phyloP scores from a whole-genome alignment of 2,329 filamentous ascomycete species.

The Cladosporium sp. region DNA sequence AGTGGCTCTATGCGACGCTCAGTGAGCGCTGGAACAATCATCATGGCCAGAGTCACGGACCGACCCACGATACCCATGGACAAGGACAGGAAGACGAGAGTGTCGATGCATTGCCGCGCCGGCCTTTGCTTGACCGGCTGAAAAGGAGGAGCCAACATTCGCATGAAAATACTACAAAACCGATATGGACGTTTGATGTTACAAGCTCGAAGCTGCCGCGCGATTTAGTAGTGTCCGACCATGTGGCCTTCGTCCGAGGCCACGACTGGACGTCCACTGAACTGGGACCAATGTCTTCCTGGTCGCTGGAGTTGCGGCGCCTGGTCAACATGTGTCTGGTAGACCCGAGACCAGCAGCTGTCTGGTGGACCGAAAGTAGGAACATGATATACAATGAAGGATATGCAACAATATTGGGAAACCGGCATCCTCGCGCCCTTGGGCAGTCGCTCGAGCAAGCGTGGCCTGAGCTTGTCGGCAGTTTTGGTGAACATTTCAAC shows the following conservation, averaged over 20 bases:
- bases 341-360: constrained; percentile 17
- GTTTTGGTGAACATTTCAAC: constrained; percentile 11
- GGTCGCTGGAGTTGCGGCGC: constrained; percentile 16
- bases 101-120: background rate
- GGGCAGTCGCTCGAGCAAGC: constrained; percentile 17
- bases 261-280: constrained; percentile 18
- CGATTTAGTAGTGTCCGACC: background rate
- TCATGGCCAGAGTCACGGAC: no score
- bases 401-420: constrained; percentile 30
- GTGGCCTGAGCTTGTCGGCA: constrained; percentile 16
- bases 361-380: constrained; percentile 26
- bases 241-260: constrained; percentile 14
- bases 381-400: constrained; percentile 36
- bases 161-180: background rate
- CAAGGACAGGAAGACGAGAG: background rate
- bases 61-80: background rate
- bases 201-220: background rate
- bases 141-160: background rate
- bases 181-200: constrained; percentile 10
- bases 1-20: constrained; percentile 16
- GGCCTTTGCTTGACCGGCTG: background rate
- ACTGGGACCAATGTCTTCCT: constrained; percentile 17
- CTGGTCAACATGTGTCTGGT: constrained; percentile 18
- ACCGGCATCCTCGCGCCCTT: constrained; percentile 22
- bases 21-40: background rate